Evolutionary conservation across 176 grass and related monocot genomes (phyloP).

Genomic region (maize (Zea mays)): DNA sequence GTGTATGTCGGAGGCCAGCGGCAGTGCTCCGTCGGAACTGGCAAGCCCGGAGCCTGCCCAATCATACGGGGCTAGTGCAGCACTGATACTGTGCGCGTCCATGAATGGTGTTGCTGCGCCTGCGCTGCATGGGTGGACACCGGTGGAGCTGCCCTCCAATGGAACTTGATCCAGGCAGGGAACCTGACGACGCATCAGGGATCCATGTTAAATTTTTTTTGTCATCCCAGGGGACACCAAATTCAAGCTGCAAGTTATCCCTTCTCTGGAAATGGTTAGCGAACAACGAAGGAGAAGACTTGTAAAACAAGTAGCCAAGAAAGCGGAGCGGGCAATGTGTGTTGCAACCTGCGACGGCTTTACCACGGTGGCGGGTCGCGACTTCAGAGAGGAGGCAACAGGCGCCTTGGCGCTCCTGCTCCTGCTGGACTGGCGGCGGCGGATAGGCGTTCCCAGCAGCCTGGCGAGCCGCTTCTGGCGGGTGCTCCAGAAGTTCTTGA

Average conservation of each 20-base stretch:
- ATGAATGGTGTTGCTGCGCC: not conserved
- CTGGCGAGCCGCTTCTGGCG: constrained; percentile 73
- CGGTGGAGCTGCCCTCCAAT: constrained; percentile 21
- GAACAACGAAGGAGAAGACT: not conserved
- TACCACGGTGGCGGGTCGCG: constrained; percentile 10
- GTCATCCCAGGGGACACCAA: too few relatives aligned
- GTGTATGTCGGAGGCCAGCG: constrained; percentile 2
- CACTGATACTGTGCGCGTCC: constrained; percentile 17
- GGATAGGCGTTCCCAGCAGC: constrained; percentile 46
- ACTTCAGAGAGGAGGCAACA: not conserved
- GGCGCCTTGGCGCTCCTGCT: constrained; percentile 24
- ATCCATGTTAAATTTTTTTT: not conserved
- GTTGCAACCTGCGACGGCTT: not conserved
- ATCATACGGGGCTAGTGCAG: constrained; percentile 3
- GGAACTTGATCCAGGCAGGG: constrained; percentile 26
- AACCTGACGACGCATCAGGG: constrained; percentile 21
- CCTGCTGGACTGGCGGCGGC: constrained; percentile 9
- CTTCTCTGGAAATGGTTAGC: not conserved
- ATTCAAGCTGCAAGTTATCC: not conserved
- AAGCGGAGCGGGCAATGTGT: not conserved
- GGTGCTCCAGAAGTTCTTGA: constrained; percentile 95
- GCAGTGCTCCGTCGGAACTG: constrained; percentile 31
- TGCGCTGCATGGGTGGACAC: constrained; percentile 11
- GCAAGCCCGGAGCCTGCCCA: constrained; percentile 6
- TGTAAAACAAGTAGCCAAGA: too few relatives aligned